These are phyloP conservation scores for Epichloe uncinata DNA, from an alignment of 2,329 filamentous ascomycete genomes.

Conservation along the genomic window DNA sequence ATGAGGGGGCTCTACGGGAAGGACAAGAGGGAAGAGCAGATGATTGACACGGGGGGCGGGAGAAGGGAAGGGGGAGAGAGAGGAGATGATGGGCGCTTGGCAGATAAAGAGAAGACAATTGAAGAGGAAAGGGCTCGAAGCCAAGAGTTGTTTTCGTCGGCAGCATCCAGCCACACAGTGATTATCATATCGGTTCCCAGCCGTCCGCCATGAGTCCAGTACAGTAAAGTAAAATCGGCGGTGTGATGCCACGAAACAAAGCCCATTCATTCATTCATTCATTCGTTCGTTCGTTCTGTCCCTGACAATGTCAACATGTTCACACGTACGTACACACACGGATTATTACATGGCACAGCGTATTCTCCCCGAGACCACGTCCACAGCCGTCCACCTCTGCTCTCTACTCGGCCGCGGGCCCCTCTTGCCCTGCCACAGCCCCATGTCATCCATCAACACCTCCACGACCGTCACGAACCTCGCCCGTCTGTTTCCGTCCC, in stretches of 20 bases:
- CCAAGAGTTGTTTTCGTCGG: background rate
- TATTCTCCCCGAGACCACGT: constrained; percentile 25
- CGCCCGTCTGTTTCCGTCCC: background rate
- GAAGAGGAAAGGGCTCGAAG: background rate
- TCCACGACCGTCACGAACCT: constrained; percentile 32
- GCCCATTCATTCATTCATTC: too few species aligned
- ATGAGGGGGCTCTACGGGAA: background rate
- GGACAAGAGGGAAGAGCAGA: too few species aligned
- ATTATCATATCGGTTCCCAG: too few species aligned
- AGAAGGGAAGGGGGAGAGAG: background rate
- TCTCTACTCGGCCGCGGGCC: constrained; percentile 26
- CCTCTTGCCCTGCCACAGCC: constrained; percentile 27
- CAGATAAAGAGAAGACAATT: background rate
- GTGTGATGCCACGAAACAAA: too few species aligned
- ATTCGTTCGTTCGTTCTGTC: too few species aligned
- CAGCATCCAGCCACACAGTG: constrained; percentile 1
- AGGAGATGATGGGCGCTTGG: background rate
- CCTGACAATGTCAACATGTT: too few species aligned
- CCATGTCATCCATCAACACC: constrained; percentile 37
- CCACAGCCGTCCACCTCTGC: constrained; percentile 40
- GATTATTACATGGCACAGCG: background rate
- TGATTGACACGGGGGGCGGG: too few species aligned
- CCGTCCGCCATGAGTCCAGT: too few species aligned
- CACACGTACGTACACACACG: background rate
- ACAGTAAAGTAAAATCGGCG: too few species aligned